phyloP scores from a whole-genome alignment of 2,329 filamentous ascomycete species.

The Neofusicoccum parvum region DNA sequence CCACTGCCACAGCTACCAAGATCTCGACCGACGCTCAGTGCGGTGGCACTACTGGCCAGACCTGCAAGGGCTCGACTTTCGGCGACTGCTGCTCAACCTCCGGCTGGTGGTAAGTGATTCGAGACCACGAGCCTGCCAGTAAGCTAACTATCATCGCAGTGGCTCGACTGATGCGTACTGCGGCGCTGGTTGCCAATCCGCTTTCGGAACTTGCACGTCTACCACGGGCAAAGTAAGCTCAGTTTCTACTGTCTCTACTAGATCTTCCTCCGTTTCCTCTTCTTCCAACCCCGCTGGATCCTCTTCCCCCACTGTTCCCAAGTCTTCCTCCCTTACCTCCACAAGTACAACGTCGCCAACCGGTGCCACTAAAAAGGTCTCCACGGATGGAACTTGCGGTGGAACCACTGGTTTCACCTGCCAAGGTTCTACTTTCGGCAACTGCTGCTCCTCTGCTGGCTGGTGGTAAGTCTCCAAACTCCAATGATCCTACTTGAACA shows the following conservation, averaged over 20 bases:
- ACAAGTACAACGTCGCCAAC: conserved; percentile 18
- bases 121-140: neutral
- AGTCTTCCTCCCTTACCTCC: neutral
- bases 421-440: conserved; percentile 44
- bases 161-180: conserved; percentile 28
- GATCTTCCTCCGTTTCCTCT: conserved; percentile 1
- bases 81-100: conserved; percentile 32
- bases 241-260: conserved; percentile 21
- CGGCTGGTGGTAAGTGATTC: conserved; percentile 17
- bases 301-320: neutral
- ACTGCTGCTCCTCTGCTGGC: conserved; percentile 48
- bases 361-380: conserved; percentile 33
- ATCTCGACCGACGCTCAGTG: conserved; percentile 32
- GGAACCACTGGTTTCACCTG: conserved; percentile 46
- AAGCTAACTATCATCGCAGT: neutral
- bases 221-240: conserved; percentile 19
- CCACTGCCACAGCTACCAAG: conserved; percentile 20
- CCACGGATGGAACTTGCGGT: conserved; percentile 46
- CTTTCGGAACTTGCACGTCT: conserved; percentile 30
- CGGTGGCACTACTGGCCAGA: conserved; percentile 16
- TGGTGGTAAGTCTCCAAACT: conserved; percentile 34
- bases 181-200: conserved; percentile 31
- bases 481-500: neutral
- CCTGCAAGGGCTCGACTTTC: conserved; percentile 21
- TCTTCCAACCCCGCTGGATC: neutral